Conservation (phyloP, 2,329 filamentous ascomycete species). For the Rugonectria rugulosa region DNA sequence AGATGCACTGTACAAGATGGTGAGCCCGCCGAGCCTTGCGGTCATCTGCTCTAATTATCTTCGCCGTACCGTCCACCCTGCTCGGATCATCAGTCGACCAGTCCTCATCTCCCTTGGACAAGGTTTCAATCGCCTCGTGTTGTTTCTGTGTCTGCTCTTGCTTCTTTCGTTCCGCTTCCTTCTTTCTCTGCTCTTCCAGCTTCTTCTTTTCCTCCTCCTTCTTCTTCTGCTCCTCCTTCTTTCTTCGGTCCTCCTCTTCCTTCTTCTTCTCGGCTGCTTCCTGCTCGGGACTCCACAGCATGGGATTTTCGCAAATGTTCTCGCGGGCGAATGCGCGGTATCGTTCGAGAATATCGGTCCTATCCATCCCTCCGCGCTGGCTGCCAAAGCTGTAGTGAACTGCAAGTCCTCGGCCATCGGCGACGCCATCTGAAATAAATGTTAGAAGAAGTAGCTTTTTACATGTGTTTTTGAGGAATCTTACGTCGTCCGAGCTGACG, state of each 20-base stretch:
- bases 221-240: conserved; percentile 2
- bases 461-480: neutral
- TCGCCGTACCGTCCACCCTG: too few relatives aligned
- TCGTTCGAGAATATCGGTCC: conserved; percentile 61
- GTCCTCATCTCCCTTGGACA: neutral
- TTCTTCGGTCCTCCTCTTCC: neutral
- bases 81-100: too few relatives aligned
- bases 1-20: neutral
- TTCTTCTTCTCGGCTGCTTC: conserved; percentile 7
- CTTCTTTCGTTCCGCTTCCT: neutral
- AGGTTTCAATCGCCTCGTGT: neutral
- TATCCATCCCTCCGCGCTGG: conserved; percentile 49
- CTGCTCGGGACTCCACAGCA: conserved; percentile 40
- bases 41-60: neutral
- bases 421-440: conserved; percentile 47
- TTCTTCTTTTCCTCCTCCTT: neutral
- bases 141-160: neutral
- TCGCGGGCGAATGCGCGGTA: conserved; percentile 62
- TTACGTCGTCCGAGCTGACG: conserved; percentile 47
- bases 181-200: neutral
- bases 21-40: too few relatives aligned
- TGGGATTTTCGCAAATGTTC: conserved; percentile 51
- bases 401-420: conserved; percentile 62
- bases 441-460: conserved; percentile 21
- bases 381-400: conserved; percentile 60